Evolutionary conservation across 768 basidiomycete species (phyloP), one percentile per base, ranked within the genome.

Genomic region (Boletus sensibilis): DNA sequence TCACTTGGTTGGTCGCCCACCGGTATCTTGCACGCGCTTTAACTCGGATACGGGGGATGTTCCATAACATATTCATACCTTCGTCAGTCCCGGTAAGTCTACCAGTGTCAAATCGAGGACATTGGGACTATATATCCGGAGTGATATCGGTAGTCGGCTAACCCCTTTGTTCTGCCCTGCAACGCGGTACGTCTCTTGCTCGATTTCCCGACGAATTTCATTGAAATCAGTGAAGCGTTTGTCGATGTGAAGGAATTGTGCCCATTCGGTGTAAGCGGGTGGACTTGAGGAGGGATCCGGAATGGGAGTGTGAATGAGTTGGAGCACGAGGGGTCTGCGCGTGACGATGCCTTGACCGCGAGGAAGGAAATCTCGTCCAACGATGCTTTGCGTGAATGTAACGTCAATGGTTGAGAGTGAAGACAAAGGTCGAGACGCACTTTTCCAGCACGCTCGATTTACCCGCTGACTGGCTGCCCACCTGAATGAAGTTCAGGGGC

Each of bases 151-250:
- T 45, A 97, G 73, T 70, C 95, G 94, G 76, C 93, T 95, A 56
- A 99, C 89, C 43, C 97, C 97, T 75, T 98, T 99, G 74, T 98
- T 98, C 78, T 98, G 95, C 0, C 97, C 97, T 0, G 97, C 97
- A 18, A 99, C 95, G 42, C 97, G 79, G 72, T 88, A 94, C 2
- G 97, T 99, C 78, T 99, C 97, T 69, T 92, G 88, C 73, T 99
- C 97, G 56, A 99, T 99, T 77, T 99, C 97, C 62, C 88, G 90
- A 39, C 96, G 82, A 61, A 98, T 90, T 65, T 98, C 96, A 43
- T 82, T 78, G 67, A 95, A 98, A 68, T 98, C 96, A n/a, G 93
- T 94, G 75, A 94, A 98, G 39, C 91, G 84, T 70, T 92, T 92
- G 81, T 98, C 95, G 53, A 96, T 79, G 71, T 99, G 97, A 29